These are phyloP conservation scores for Fraxinus xanthoxyloides DNA, from an alignment of 305 asterid species.

Conservation along the genomic window DNA sequence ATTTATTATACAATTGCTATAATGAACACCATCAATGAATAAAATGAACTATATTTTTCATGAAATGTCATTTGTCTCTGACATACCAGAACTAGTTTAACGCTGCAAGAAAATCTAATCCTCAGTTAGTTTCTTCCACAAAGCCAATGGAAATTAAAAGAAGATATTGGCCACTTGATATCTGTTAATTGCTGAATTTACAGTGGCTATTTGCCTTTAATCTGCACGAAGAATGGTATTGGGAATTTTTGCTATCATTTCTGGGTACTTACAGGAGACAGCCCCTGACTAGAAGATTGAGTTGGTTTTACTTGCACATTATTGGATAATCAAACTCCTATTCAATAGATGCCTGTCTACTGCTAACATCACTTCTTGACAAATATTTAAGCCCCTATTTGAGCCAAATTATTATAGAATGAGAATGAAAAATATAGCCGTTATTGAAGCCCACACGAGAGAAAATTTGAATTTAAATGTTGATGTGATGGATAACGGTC, in stretches of 20 bases:
- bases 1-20: slow-evolving; percentile 1
- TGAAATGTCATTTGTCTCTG: background rate
- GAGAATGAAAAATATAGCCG: no score
- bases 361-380: background rate
- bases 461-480: no score
- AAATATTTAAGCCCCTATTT: no score
- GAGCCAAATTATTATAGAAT: no score
- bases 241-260: slow-evolving; percentile 9
- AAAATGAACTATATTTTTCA: background rate
- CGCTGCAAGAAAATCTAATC: background rate
- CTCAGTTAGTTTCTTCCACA: background rate
- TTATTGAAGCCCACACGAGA: no score
- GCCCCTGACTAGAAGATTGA: background rate
- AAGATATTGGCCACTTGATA: background rate
- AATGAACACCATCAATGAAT: slow-evolving; percentile 4
- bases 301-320: background rate
- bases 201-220: background rate
- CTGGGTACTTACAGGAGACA: background rate
- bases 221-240: slow-evolving; percentile 4
- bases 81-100: background rate
- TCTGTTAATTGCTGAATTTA: background rate
- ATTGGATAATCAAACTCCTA: background rate
- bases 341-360: background rate
- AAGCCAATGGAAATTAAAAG: background rate
- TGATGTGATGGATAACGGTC: no score